phyloP scores from a whole-genome alignment of 1,284 basidiomycete species.

The Nidula niveotomentosa region DNA sequence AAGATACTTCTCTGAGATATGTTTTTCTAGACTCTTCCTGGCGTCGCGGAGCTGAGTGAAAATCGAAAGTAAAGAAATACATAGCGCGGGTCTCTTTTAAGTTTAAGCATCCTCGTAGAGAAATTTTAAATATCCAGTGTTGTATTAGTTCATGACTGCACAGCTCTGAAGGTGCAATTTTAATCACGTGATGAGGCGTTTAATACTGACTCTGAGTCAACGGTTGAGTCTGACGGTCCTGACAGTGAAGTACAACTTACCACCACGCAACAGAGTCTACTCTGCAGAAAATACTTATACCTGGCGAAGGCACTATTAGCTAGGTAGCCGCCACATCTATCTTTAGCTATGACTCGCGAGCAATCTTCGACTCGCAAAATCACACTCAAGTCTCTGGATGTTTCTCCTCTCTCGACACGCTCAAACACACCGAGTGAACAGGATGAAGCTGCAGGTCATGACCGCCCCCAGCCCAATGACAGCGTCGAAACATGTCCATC shows the following conservation, averaged over 20 bases:
- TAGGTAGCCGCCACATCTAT: too few relatives aligned
- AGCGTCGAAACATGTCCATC: conserved; percentile 40
- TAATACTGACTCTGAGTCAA: neutral
- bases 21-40: conserved; percentile 66
- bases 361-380: neutral
- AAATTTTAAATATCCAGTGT: too few relatives aligned
- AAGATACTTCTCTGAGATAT: neutral
- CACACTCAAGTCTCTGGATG: neutral
- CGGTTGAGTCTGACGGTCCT: neutral
- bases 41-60: conserved; percentile 80
- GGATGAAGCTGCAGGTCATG: conserved; percentile 2
- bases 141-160: too few relatives aligned
- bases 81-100: too few relatives aligned
- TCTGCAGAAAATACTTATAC: too few relatives aligned
- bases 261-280: too few relatives aligned
- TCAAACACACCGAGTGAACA: conserved; percentile 10
- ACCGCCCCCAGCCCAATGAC: neutral
- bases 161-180: too few relatives aligned
- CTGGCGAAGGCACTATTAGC: too few relatives aligned
- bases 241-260: neutral
- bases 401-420: neutral
- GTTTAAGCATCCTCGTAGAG: too few relatives aligned
- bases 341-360: too few relatives aligned
- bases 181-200: too few relatives aligned
- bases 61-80: conserved; percentile 28